Base-by-base conservation (phyloP, 2,329 filamentous ascomycete genomes). In the Fusarium camptoceras region DNA sequence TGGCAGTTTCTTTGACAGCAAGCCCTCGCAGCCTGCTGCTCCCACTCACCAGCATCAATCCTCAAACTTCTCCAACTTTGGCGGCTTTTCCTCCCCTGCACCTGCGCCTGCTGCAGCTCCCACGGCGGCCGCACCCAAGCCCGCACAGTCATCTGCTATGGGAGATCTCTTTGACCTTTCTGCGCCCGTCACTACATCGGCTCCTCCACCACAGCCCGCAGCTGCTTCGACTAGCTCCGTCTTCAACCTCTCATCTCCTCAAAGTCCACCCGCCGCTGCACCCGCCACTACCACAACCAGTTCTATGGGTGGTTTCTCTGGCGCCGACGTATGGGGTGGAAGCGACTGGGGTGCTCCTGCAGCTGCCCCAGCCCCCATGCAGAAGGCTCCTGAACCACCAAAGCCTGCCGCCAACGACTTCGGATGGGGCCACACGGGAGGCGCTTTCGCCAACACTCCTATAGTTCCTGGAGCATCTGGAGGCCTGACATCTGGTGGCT, bases 101-200 rank as follows among this genome's bases (percentile, higher is more conserved):
- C 74, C 81, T 24, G 76, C 82, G 3, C 75, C 81, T 24, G 67
- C 79, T 18, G 71, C 78, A 55, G 50, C 79, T 24, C 71, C 78
- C 50, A 48, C 79, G 74, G 71, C 79, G 41, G 64, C 76, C 43
- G 66, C 80, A 57, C 66, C 83, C 24, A 82, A 86, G 77, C 84
- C 79, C 51, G 78, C 78, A 71, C 82, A 79, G 55, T 84, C 86
- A 12, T 87, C 88, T 30, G 86, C 89, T 18, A 88, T 96, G 74
- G 90, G 89, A 50, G 93, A 97, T 76, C 85, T 98, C 3, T 95
- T 98, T 76, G 93, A 95, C 76, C 88, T 97, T 71, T 87, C 88
- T 9, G 81, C 87, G 1, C 81, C 88, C 8, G 79, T 83, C 6
- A 75, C 84, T 10, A 81, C 85, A 10, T 86, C 43, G 73, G 86